Percentiles rank a stretch among this genome's conserved stretches.
phyloP scores from a whole-genome alignment of 2,329 filamentous ascomycete species.

The Leptosphaerulina australis region DNA sequence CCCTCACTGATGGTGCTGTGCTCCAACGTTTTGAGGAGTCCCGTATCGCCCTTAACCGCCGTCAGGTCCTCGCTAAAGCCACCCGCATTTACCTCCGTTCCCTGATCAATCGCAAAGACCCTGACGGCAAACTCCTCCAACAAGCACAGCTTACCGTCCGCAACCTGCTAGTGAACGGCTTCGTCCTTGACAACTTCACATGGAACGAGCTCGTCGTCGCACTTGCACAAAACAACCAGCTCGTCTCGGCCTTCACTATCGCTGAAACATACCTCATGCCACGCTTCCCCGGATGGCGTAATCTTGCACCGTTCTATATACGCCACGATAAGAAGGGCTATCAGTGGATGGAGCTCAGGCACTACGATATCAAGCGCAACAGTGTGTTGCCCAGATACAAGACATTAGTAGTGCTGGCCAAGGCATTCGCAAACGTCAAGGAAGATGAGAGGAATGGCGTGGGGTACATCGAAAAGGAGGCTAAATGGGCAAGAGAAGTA shows the following conservation, averaged over 20 bases:
- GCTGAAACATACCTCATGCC: slow-evolving; percentile 82
- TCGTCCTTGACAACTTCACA: slow-evolving; percentile 73
- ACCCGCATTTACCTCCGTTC: slow-evolving; percentile 61
- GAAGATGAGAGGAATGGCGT: slow-evolving; percentile 42
- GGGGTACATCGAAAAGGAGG: slow-evolving; percentile 29
- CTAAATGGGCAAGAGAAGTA: slow-evolving; percentile 33
- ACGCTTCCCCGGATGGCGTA: slow-evolving; percentile 75
- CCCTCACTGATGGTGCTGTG: slow-evolving; percentile 31
- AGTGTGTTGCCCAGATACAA: slow-evolving; percentile 50
- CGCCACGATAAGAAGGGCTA: slow-evolving; percentile 31
- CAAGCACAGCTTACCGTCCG: slow-evolving; percentile 51
- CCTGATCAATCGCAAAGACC: slow-evolving; percentile 59
- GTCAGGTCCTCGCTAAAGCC: slow-evolving; percentile 57
- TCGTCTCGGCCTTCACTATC: slow-evolving; percentile 70
- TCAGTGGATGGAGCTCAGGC: slow-evolving; percentile 39
- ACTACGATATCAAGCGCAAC: slow-evolving; percentile 30
- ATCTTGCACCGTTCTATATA: slow-evolving; percentile 30
- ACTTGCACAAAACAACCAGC: slow-evolving; percentile 65
- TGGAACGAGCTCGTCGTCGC: slow-evolving; percentile 80
- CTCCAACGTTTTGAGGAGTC: slow-evolving; percentile 27
- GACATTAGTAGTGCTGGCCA: slow-evolving; percentile 52
- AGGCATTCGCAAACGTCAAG: slow-evolving; percentile 45
- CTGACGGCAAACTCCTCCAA: slow-evolving; percentile 30
- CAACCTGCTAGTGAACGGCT: slow-evolving; percentile 69
- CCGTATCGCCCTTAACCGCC: slow-evolving; percentile 45